Evolutionary conservation across 78 protist genomes (phyloP).

Genomic region (Acrasis kona): DNA sequence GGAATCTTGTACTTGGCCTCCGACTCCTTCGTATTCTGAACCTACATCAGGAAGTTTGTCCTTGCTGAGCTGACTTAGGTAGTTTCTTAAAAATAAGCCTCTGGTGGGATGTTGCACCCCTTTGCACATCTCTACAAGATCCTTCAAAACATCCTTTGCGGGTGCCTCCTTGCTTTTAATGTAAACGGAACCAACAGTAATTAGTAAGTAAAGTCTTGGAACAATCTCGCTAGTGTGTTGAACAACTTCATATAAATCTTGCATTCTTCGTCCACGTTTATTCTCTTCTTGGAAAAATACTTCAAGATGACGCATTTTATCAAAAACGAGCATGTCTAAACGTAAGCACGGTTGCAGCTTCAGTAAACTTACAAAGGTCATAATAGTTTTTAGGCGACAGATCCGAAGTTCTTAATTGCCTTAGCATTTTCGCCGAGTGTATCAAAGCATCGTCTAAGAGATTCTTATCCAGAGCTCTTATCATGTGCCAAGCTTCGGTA

Average conservation of each 20-base stretch:
- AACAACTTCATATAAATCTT: slow-evolving; percentile 87
- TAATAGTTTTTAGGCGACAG: slow-evolving; percentile 88
- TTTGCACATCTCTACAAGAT: slow-evolving; percentile 94
- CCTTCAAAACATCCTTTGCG: slow-evolving; percentile 74
- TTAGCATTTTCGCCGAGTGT: slow-evolving; percentile 63
- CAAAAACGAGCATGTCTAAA: slow-evolving; percentile 67
- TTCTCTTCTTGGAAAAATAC: slow-evolving; percentile 56
- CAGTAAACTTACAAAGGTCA: slow-evolving; percentile 73
- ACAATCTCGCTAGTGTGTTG: slow-evolving; percentile 93
- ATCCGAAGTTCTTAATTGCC: slow-evolving; percentile 79
- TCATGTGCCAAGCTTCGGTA: background rate
- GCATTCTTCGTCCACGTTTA: slow-evolving; percentile 3
- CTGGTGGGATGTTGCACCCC: slow-evolving; percentile 99
- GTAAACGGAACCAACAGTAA: slow-evolving; percentile 74
- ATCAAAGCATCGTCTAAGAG: slow-evolving; percentile 82
- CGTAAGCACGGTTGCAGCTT: background rate
- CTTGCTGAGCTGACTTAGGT: slow-evolving; percentile 62
- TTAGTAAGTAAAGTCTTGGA: slow-evolving; percentile 79
- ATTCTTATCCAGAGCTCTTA: slow-evolving; percentile 30
- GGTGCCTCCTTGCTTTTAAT: slow-evolving; percentile 78
- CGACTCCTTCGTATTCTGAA: slow-evolving; percentile 15
- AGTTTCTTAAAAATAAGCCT: slow-evolving; percentile 92
- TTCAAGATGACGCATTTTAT: slow-evolving; percentile 77
- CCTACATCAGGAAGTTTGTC: slow-evolving; percentile 80
- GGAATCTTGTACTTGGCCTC: slow-evolving; percentile 59